Evolutionary conservation across 495 filamentous ascomycete genomes (phyloP), one percentile per base, ranked within the genome.

Genomic region (Echria macrotheca): DNA sequence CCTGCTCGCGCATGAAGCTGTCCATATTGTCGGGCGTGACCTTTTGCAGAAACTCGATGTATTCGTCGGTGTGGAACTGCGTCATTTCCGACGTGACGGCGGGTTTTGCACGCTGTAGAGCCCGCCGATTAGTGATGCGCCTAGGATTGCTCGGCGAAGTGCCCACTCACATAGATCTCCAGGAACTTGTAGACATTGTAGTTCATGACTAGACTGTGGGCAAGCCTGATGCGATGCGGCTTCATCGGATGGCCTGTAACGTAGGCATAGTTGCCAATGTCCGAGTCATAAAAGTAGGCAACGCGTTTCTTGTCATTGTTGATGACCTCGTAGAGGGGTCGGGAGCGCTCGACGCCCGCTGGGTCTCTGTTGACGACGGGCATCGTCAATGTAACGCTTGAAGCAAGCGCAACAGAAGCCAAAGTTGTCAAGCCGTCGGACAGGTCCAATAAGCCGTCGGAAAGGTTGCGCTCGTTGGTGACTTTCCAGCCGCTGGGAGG

Each of bases 21-120:
- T 99, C 93, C 94, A 99, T 99, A 60, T 99, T 99, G 65, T 97
- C 93, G 4, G 93, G 94, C 0, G 93, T 97, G 18, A 99, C 94
- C 55, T 89, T 90, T 45, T 88, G 85, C 15, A 99, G 72, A 67
- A 99, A 99, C 47, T 99, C 94, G 59, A 99, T 91, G 66, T 99
- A 99, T 68, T 99, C 93, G 65, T 99, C 93, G 6, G 93, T 96
- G 67, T 99, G 93, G 63, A 97, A 99, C 64, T 97, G 94, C 47
- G 93, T 96, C 93, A 99, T 99, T 63, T 99, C 93, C 54, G 86
- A 85, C 49, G 87, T 89, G 22, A 88, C 91, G 12, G 93, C 93
- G 8, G 93, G 93, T 74, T 99, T 99, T 33, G 93, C 93, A 57
- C 93, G 88, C 91, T 96, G 50, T 14, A 12, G 24, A 51, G n/a